These are phyloP conservation scores for Amyloporia xantha DNA, from an alignment of 768 basidiomycete genomes.

Conservation along the genomic window DNA sequence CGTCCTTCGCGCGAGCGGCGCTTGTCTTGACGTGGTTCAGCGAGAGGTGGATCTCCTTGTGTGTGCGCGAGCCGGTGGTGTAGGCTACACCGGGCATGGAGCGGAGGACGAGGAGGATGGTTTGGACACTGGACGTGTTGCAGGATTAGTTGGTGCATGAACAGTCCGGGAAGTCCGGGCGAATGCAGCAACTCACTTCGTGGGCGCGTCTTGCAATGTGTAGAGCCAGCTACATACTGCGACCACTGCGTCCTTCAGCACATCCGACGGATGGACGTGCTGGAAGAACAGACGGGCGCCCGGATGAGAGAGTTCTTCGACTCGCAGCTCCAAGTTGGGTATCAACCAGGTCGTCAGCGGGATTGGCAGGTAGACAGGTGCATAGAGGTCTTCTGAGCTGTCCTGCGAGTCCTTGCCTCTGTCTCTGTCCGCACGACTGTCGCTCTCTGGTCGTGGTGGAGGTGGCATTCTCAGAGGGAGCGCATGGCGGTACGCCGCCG, in stretches of 20 bases:
- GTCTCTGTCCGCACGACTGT: not conserved
- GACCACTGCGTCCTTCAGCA: slow-evolving; percentile 32
- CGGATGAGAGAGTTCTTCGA: slow-evolving; percentile 55
- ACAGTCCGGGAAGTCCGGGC: not conserved
- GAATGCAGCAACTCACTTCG: too few species aligned
- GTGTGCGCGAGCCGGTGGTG: slow-evolving; percentile 45
- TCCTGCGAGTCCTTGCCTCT: not conserved
- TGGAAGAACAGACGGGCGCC: slow-evolving; percentile 52
- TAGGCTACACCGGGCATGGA: slow-evolving; percentile 58
- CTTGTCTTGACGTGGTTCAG: slow-evolving; percentile 51
- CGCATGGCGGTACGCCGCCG: not conserved
- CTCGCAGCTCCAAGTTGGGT: slow-evolving; percentile 46
- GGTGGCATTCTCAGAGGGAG: not conserved
- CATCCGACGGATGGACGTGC: slow-evolving; percentile 36
- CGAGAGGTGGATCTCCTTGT: slow-evolving; percentile 74
- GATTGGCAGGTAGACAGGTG: not conserved
- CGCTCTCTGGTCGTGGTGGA: too few species aligned
- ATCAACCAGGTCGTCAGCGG: slow-evolving; percentile 36
- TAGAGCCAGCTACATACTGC: slow-evolving; percentile 37
- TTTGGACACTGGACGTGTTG: slow-evolving; percentile 36
- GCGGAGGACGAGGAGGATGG: slow-evolving; percentile 53
- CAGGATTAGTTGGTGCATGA: not conserved
- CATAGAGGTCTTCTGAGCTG: not conserved
- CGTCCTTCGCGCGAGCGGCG: slow-evolving; percentile 39
- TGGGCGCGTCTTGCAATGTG: slow-evolving; percentile 40